Conservation (phyloP, 371 early-diverging fungal genomes). For the Rhizoclosmatium hyalinum region DNA sequence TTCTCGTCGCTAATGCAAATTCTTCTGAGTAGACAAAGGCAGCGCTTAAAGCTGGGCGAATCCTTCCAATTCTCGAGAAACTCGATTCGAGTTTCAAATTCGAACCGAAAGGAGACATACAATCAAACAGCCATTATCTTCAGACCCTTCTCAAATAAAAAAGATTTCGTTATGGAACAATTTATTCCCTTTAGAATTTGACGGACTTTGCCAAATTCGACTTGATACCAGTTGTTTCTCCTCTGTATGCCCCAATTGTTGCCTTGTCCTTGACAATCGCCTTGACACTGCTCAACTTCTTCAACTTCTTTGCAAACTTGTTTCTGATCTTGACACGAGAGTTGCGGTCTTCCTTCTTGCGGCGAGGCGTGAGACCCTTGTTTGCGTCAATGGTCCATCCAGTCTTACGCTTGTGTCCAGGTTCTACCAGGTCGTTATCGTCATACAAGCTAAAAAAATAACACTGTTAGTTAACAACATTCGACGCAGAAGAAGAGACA, state of each 20-base stretch:
- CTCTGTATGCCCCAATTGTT: conserved; percentile 78
- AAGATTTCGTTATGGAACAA: background rate
- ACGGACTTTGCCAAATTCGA: conserved; percentile 79
- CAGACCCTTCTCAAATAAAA: background rate
- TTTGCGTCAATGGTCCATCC: conserved; percentile 93
- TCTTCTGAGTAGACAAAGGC: background rate
- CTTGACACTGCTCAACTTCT: conserved; percentile 83
- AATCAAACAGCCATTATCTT: background rate
- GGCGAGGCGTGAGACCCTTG: conserved; percentile 92
- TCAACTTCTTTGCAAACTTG: conserved; percentile 88
- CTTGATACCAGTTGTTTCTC: conserved; percentile 96
- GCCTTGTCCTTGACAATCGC: conserved; percentile 61
- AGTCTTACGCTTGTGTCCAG: conserved; percentile 74
- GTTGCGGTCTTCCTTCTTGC: conserved; percentile 94
- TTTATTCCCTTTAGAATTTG: conserved; percentile 52
- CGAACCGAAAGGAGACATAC: background rate
- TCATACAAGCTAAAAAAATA: conserved; percentile 16
- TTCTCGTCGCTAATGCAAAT: background rate
- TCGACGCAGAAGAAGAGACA: background rate
- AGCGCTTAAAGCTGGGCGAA: background rate
- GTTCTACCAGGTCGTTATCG: conserved; percentile 37
- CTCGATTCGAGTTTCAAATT: background rate
- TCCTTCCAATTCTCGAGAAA: background rate
- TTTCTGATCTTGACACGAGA: conserved; percentile 92
- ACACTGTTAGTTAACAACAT: background rate